A percentile compares a stretch with the other conserved stretches of the same genome.
Conservation (phyloP, 2,329 filamentous ascomycete species). For the Arthrobotrys sinensis region DNA sequence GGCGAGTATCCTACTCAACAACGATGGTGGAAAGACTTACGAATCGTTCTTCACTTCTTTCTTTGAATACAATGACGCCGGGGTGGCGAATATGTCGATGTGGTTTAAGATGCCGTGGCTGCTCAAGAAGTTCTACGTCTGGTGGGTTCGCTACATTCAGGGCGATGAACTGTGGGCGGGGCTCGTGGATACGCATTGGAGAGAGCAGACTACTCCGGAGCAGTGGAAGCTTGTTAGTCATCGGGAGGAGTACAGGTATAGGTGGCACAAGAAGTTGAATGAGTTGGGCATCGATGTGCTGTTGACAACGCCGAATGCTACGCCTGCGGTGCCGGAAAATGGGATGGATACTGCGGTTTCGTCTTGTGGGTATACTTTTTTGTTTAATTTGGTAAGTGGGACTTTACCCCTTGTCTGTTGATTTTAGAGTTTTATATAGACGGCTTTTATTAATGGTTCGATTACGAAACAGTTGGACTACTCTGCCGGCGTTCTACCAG, state of each 20-base stretch:
- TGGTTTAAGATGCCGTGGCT: slow-evolving; percentile 81
- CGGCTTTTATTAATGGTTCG: slow-evolving; percentile 36
- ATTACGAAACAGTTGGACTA: slow-evolving; percentile 79
- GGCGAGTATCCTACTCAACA: slow-evolving; percentile 84
- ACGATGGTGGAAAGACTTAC: slow-evolving; percentile 86
- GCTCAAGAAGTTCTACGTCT: slow-evolving; percentile 87
- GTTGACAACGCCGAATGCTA: slow-evolving; percentile 88
- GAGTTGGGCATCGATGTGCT: slow-evolving; percentile 81
- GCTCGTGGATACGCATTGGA: slow-evolving; percentile 78
- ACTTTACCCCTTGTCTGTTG: not conserved
- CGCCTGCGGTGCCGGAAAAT: slow-evolving; percentile 86
- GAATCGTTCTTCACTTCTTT: slow-evolving; percentile 81
- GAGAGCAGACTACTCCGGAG: slow-evolving; percentile 80
- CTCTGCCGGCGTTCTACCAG: slow-evolving; percentile 83
- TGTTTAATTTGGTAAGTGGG: slow-evolving; percentile 84
- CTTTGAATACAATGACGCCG: slow-evolving; percentile 81
- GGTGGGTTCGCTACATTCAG: slow-evolving; percentile 88
- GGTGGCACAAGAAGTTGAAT: slow-evolving; percentile 90
- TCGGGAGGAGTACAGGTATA: slow-evolving; percentile 82
- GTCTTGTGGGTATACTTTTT: slow-evolving; percentile 91
- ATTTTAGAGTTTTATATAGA: slow-evolving; percentile 29
- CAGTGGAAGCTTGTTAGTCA: slow-evolving; percentile 85
- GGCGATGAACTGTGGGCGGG: slow-evolving; percentile 84
- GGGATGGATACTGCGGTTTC: slow-evolving; percentile 89
- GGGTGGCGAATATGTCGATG: slow-evolving; percentile 80